These are phyloP conservation scores for Trifolium fragiferum DNA, from an alignment of 306 rosid species.

Conservation along the genomic window DNA sequence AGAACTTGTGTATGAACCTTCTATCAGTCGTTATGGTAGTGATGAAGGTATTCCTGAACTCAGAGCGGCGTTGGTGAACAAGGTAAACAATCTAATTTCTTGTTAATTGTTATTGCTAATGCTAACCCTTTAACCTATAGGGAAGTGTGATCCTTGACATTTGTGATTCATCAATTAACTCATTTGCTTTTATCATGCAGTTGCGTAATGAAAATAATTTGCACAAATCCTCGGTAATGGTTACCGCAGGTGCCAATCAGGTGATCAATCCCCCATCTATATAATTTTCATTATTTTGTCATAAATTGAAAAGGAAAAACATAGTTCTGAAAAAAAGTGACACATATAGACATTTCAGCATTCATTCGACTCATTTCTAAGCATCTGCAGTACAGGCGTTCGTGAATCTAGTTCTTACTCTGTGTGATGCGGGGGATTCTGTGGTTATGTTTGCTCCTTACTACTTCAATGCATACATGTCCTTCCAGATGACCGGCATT, in stretches of 20 bases:
- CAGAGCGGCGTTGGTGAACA: slow-evolving; percentile 65
- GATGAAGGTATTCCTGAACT: slow-evolving; percentile 97
- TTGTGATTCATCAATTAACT: slow-evolving; percentile 20
- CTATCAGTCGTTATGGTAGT: slow-evolving; percentile 82
- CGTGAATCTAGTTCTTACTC: slow-evolving; percentile 89
- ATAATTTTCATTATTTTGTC: slow-evolving; percentile 27
- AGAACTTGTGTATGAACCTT: slow-evolving; percentile 84
- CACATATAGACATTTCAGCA: slow-evolving; percentile 29
- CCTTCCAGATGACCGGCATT: slow-evolving; percentile 95
- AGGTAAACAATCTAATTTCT: slow-evolving; percentile 56
- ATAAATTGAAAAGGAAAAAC: background rate
- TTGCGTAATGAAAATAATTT: slow-evolving; percentile 74
- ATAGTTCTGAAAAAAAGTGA: background rate
- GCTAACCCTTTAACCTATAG: background rate
- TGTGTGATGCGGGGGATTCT: slow-evolving; percentile 93
- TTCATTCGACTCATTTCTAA: slow-evolving; percentile 38
- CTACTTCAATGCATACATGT: slow-evolving; percentile 93
- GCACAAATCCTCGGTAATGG: slow-evolving; percentile 92
- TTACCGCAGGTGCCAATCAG: slow-evolving; percentile 99
- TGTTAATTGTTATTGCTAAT: too few species aligned
- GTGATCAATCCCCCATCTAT: slow-evolving; percentile 52
- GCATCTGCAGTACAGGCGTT: slow-evolving; percentile 76
- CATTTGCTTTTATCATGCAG: slow-evolving; percentile 55
- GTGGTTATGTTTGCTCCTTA: slow-evolving; percentile 93
- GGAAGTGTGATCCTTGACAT: slow-evolving; percentile 27